Evolutionary conservation across 345 rosid genomes (phyloP).

Genomic region (Moricandia arvensis): DNA sequence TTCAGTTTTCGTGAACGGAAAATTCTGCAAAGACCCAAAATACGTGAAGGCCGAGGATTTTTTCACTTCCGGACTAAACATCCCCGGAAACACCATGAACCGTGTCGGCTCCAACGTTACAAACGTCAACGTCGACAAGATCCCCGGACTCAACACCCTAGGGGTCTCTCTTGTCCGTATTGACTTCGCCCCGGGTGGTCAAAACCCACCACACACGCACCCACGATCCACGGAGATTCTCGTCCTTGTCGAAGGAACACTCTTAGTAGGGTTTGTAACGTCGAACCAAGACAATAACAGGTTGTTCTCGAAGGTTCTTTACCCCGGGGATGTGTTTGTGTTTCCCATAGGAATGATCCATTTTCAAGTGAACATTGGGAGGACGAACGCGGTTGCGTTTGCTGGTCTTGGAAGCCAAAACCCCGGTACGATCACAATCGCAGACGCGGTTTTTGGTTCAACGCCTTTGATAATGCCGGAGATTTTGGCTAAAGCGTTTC

Average conservation of each 20-base stretch:
- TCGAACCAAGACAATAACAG: conserved; percentile 41
- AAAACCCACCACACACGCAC: conserved; percentile 43
- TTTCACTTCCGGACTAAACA: conserved; percentile 32
- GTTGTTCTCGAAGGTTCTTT: conserved; percentile 44
- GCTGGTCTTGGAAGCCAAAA: conserved; percentile 48
- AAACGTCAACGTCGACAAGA: conserved; percentile 31
- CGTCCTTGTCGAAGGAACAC: conserved; percentile 12
- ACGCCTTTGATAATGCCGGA: conserved; percentile 42
- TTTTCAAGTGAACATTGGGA: conserved; percentile 48
- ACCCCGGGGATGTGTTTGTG: conserved; percentile 54
- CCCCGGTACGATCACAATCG: conserved; percentile 44
- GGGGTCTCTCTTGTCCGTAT: conserved; percentile 40
- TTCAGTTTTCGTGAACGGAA: conserved; percentile 44
- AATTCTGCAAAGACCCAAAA: conserved; percentile 41
- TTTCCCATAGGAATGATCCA: conserved; percentile 48
- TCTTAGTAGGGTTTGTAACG: conserved; percentile 42
- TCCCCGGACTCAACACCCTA: conserved; percentile 38
- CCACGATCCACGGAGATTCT: conserved; percentile 44
- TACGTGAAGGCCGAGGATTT: conserved; percentile 38
- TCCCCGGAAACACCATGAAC: conserved; percentile 30
- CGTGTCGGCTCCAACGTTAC: conserved; percentile 42
- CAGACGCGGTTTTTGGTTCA: conserved; percentile 44
- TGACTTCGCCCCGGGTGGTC: conserved; percentile 40
- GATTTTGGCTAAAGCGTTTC: conserved; percentile 48
- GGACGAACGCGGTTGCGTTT: conserved; percentile 41